Evolutionary conservation across 2,329 filamentous ascomycete species (phyloP).

Genomic region (Cladophialophora immunda): DNA sequence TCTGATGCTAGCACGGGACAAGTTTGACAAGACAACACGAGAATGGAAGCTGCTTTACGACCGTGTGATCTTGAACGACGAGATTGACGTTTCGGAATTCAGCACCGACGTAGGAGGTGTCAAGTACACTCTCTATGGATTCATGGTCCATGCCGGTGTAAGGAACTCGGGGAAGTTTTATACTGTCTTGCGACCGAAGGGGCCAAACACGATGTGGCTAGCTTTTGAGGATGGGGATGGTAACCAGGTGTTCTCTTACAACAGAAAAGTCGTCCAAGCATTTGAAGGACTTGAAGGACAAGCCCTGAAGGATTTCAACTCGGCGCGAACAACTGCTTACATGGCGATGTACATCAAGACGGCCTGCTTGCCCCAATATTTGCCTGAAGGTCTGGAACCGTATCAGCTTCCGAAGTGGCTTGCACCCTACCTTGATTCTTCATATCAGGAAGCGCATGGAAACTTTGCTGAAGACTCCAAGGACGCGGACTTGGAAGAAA

Average conservation of each 20-base stretch:
- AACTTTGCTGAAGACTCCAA: constrained; percentile 27
- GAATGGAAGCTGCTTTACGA: constrained; percentile 67
- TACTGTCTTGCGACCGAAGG: constrained; percentile 66
- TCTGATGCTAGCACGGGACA: constrained; percentile 66
- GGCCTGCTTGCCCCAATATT: constrained; percentile 53
- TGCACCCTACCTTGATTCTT: constrained; percentile 50
- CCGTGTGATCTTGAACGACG: constrained; percentile 64
- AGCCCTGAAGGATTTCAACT: constrained; percentile 49
- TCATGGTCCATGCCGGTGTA: constrained; percentile 67
- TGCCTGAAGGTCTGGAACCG: constrained; percentile 54
- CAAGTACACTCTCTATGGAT: constrained; percentile 66
- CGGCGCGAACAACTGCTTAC: constrained; percentile 58
- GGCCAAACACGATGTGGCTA: constrained; percentile 66
- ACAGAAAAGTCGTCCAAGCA: constrained; percentile 61
- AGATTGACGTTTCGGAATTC: constrained; percentile 55
- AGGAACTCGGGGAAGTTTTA: constrained; percentile 68
- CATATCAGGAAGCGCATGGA: constrained; percentile 34
- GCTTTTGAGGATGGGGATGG: constrained; percentile 65
- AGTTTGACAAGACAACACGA: constrained; percentile 62
- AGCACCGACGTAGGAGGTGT: constrained; percentile 47
- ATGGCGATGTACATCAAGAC: constrained; percentile 65
- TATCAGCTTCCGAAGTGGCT: constrained; percentile 57
- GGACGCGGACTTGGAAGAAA: constrained; percentile 37
- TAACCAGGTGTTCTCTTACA: constrained; percentile 65
- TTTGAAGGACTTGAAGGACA: constrained; percentile 58